Evolutionary conservation across 768 basidiomycete genomes (phyloP), one percentile per base, ranked within the genome.

Genomic region (Tricholomella constricta): DNA sequence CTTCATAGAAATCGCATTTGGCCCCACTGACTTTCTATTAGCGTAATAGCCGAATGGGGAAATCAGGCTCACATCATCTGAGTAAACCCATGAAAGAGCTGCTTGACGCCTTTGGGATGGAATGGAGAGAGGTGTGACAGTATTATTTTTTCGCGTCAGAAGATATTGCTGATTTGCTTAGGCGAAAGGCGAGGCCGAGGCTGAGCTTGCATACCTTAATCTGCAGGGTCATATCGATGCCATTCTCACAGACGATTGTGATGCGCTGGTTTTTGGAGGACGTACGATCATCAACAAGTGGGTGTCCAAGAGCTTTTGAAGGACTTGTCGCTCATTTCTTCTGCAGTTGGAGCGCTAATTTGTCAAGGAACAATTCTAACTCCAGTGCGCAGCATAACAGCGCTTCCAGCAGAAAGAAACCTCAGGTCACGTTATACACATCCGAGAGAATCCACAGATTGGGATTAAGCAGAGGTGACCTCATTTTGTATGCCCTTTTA

Each of bases 401-500:
- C n/a, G 5, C 46, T 45, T 40, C 48, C 11, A 32, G 40, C 44
- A 48, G 82, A 84, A 48, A 82, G 87, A 60, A 79, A 14, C 35
- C 37, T 19, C 41, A 45, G n/a, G 34, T 54, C 38, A 49, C 48
- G 20, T 42, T 56, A 6, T 56, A 62, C 29, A 53, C 58, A 2
- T 36, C 48, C 4, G 55, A 55, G 22, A 47, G 29, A 14, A 52
- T 60, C 35, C 42, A 51, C 1, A 76, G 86, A 7, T 67, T 88
- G 76, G 82, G 4, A 78, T 84, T 68, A 82, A 88, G 61, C 78
- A 84, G 25, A 52, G 66, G 78, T 23, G 86, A 83, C 4, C 73
- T 86, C 51, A 78, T 88, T 45, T 74, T 89, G 11, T 81, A 89
- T 15, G 88, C 81, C 4, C 74, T 90, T 4, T 71, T 90, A 17